Conservation (phyloP, 1,284 basidiomycete genomes). For the Trametes versicolor region DNA sequence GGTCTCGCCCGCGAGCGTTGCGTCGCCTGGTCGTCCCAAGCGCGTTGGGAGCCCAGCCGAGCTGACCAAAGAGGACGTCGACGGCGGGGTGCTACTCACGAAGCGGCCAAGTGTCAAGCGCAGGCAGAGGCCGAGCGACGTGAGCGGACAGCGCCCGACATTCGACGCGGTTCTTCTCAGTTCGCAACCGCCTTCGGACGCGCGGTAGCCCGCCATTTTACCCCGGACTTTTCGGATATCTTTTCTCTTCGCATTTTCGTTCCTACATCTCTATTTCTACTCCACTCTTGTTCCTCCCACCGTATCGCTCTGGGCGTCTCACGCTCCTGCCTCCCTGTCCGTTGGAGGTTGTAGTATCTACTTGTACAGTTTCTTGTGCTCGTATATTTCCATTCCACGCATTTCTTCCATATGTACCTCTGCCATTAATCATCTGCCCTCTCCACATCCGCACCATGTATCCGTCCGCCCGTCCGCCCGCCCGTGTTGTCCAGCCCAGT, state of each 20-base stretch:
- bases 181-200: neutral
- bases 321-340: neutral
- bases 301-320: neutral
- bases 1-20: constrained; percentile 22
- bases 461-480: neutral
- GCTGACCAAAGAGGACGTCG: constrained; percentile 66
- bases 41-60: constrained; percentile 78
- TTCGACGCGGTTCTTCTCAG: constrained; percentile 12
- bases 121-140: constrained; percentile 44
- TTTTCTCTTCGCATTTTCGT: neutral
- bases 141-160: constrained; percentile 14
- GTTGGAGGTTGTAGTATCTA: neutral
- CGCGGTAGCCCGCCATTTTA: neutral
- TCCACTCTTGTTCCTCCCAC: neutral
- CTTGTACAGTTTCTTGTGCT: constrained; percentile 13
- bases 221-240: neutral
- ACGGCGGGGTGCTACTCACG: constrained; percentile 62
- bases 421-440: constrained; percentile 2
- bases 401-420: constrained; percentile 15
- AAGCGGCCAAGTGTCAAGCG: constrained; percentile 77
- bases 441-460: neutral
- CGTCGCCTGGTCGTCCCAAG: constrained; percentile 59
- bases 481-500: no score
- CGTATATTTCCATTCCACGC: neutral
- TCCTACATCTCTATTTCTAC: neutral